Percentiles rank a stretch among this genome's conserved stretches.
Conservation (phyloP, 345 rosid genomes). For the Pelargonium nanum region DNA sequence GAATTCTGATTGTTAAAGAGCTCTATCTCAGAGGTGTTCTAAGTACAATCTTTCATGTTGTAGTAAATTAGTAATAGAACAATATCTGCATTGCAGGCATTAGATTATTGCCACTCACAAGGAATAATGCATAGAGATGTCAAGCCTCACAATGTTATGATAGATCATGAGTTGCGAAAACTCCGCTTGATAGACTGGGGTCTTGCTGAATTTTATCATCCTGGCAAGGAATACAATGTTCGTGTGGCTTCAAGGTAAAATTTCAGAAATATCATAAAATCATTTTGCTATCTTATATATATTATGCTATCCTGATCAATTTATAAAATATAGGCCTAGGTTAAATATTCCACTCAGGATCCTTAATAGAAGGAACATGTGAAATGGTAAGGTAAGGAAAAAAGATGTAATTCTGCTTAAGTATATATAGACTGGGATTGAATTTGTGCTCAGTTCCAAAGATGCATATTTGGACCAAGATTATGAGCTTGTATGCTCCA, state of each 20-base stretch:
- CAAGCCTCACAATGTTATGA: conserved; percentile 84
- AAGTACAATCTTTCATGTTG: background rate
- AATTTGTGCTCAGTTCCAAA: background rate
- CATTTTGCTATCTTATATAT: background rate
- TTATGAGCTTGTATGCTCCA: background rate
- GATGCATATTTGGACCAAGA: background rate
- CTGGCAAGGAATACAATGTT: conserved; percentile 73
- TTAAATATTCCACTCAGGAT: background rate
- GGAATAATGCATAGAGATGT: conserved; percentile 91
- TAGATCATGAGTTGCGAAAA: conserved; percentile 80
- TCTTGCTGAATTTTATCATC: conserved; percentile 81
- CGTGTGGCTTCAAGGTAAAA: conserved; percentile 78
- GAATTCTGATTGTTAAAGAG: background rate
- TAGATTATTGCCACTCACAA: conserved; percentile 77
- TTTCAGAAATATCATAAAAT: background rate
- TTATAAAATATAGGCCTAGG: conserved; percentile 1
- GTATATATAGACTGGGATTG: background rate
- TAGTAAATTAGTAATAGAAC: background rate
- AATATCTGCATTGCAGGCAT: conserved; percentile 36
- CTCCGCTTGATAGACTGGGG: conserved; percentile 85
- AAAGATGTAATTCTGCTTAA: background rate
- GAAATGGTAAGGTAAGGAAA: background rate
- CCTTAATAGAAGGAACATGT: background rate
- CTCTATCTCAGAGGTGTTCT: background rate
- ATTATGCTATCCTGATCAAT: background rate